phyloP scores from a whole-genome alignment of 1,284 basidiomycete genomes.

The Apiotrichum brassicae region DNA sequence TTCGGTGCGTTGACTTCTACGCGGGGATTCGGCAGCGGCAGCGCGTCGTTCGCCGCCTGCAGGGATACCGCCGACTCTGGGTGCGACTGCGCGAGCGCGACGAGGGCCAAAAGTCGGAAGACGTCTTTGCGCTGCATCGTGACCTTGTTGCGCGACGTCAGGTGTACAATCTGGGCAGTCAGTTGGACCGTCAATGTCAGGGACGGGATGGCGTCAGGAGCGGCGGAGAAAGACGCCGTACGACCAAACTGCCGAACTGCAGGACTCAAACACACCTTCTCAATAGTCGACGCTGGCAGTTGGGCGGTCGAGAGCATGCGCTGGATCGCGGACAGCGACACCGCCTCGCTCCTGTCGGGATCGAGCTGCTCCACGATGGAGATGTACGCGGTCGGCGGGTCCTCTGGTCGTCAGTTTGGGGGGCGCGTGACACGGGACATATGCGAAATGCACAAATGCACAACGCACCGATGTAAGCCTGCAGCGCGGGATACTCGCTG shows the following conservation, averaged over 20 bases:
- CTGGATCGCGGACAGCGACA: slow-evolving; percentile 71
- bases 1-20: slow-evolving; percentile 25
- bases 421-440: neutral
- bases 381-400: slow-evolving; percentile 70
- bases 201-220: neutral
- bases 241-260: no score
- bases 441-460: neutral
- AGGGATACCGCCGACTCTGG: slow-evolving; percentile 51
- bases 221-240: neutral
- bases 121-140: slow-evolving; percentile 54
- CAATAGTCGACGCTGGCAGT: slow-evolving; percentile 70
- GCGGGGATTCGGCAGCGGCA: slow-evolving; percentile 63
- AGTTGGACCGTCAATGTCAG: no score
- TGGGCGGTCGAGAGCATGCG: slow-evolving; percentile 67
- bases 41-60: slow-evolving; percentile 70
- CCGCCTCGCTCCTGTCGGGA: slow-evolving; percentile 59
- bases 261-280: slow-evolving; percentile 55
- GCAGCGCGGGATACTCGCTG: slow-evolving; percentile 9
- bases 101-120: slow-evolving; percentile 77
- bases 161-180: slow-evolving; percentile 65
- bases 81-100: slow-evolving; percentile 61
- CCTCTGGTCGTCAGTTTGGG: slow-evolving; percentile 53
- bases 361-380: slow-evolving; percentile 67
- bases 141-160: slow-evolving; percentile 44
- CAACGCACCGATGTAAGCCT: slow-evolving; percentile 31